phyloP scores from a whole-genome alignment of 2,329 filamentous ascomycete genomes.

The Zymoseptoria pseudotritici region DNA sequence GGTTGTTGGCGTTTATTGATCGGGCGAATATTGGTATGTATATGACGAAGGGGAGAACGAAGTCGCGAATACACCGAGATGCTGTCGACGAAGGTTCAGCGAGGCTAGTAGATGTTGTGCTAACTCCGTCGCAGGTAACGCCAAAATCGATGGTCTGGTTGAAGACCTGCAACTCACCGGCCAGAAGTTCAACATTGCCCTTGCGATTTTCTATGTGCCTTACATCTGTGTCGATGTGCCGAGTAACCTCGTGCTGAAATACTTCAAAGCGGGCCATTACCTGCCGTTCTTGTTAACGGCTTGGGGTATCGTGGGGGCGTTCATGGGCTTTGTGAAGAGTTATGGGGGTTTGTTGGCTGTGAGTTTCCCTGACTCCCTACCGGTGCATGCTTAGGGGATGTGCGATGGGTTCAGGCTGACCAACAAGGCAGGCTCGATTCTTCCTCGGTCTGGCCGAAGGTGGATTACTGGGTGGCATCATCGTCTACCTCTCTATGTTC shows the following conservation, averaged over 20 bases:
- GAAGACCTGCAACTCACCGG: conserved; percentile 31
- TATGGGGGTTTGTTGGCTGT: conserved; percentile 34
- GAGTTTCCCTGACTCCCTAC: conserved; percentile 18
- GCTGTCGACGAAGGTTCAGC: neutral
- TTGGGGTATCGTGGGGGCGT: conserved; percentile 34
- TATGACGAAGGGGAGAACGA: neutral
- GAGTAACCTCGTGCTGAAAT: conserved; percentile 35
- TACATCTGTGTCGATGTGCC: conserved; percentile 37
- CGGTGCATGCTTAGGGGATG: neutral
- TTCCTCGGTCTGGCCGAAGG: conserved; percentile 36
- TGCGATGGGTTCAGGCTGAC: neutral
- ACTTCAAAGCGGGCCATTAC: conserved; percentile 35
- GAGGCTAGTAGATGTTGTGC: conserved; percentile 14
- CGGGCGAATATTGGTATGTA: conserved; percentile 22
- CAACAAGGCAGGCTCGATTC: conserved; percentile 4
- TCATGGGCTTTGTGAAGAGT: conserved; percentile 36
- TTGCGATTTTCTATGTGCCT: conserved; percentile 39
- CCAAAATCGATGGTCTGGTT: conserved; percentile 33
- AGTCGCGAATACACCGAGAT: no score
- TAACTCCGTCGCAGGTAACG: conserved; percentile 28
- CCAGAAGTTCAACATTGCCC: conserved; percentile 14
- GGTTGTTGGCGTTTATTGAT: conserved; percentile 42
- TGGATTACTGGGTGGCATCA: conserved; percentile 33
- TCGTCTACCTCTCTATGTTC: conserved; percentile 37
- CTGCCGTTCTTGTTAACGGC: conserved; percentile 31